Evolutionary conservation across 2,329 filamentous ascomycete genomes (phyloP), one percentile per base, ranked within the genome.

Genomic region (Xylaria multiplex): DNA sequence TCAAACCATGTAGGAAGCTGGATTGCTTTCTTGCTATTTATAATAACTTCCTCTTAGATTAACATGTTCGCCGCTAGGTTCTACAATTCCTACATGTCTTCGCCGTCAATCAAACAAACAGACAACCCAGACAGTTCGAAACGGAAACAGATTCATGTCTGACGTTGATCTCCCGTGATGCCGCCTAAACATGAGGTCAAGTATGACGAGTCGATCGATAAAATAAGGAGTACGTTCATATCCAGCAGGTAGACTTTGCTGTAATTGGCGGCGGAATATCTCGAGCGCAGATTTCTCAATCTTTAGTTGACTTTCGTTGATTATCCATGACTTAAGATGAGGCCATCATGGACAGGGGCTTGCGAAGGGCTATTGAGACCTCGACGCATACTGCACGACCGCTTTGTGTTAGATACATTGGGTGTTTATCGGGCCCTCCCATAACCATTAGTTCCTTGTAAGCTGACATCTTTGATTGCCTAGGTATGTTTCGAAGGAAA

Each of bases 311-410:
- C 64, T 62, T 62, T 68, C 5, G 24, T 6, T 53, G 46, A n/a
- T 45, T 35, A 11, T 53, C 5, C 27, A 58, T 52, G 42, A 59
- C 40, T 53, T 55, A 52, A 53, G 62, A 61, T 58, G 49, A 61
- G 59, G 46, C 46, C 40, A 24, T 62, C 43, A 16, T 9, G 24
- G 24, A 40, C 14, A 40, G 58, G 42, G 48, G 49, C n/a, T 40
- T 49, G 59, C 22, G n/a, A 46, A 32, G 42, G 22, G 7, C 35
- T 45, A 32, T 46, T 40, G 66, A 69, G 64, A 62, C 56, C 56
- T 57, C 61, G 66, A 72, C 66, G 62, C 66, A 71, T 55, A 52
- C 65, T 74, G 71, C 70, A 69, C 69, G 6, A 72, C 70, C 66
- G 68, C 71, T 73, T 64, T 62, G 69, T 67, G 65, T 68, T 60